A percentile compares a stretch with the other conserved stretches of the same genome.
These are phyloP conservation scores for Lepidopterella palustris DNA, from an alignment of 495 filamentous ascomycete genomes.

Conservation along the genomic window DNA sequence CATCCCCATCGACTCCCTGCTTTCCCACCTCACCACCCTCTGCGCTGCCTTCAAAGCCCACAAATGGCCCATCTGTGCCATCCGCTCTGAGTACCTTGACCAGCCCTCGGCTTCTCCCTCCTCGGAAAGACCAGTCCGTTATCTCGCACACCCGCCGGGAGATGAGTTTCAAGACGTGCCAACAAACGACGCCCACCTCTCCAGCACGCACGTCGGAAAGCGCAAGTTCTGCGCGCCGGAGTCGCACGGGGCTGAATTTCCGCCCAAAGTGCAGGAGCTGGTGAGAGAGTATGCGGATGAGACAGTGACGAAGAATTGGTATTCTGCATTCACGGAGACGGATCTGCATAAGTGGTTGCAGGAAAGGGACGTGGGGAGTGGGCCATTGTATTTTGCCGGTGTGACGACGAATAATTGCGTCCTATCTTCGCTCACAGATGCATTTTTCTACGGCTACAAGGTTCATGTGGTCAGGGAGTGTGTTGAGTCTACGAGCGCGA, in stretches of 20 bases:
- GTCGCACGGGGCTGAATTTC: neutral
- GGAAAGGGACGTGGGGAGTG: neutral
- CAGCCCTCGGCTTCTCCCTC: neutral
- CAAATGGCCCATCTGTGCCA: neutral
- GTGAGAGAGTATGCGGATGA: neutral
- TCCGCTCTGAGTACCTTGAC: neutral
- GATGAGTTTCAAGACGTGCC: neutral
- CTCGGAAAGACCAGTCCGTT: neutral
- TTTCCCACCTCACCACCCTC: neutral
- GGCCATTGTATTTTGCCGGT: neutral
- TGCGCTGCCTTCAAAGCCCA: neutral
- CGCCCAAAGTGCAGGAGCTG: neutral
- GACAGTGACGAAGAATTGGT: neutral
- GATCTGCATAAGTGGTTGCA: neutral
- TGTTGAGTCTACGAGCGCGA: neutral
- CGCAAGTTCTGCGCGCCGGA: neutral
- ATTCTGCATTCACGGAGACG: neutral
- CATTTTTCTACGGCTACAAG: neutral
- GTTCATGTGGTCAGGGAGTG: neutral
- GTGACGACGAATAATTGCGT: constrained; percentile 2
- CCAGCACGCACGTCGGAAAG: neutral
- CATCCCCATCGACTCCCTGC: neutral
- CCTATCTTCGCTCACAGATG: neutral
- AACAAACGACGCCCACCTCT: neutral
- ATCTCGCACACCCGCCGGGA: neutral